A percentile compares a stretch with the other conserved stretches of the same genome.
phyloP scores from a whole-genome alignment of 2,329 filamentous ascomycete species.

The Coniochaeta ligniaria region DNA sequence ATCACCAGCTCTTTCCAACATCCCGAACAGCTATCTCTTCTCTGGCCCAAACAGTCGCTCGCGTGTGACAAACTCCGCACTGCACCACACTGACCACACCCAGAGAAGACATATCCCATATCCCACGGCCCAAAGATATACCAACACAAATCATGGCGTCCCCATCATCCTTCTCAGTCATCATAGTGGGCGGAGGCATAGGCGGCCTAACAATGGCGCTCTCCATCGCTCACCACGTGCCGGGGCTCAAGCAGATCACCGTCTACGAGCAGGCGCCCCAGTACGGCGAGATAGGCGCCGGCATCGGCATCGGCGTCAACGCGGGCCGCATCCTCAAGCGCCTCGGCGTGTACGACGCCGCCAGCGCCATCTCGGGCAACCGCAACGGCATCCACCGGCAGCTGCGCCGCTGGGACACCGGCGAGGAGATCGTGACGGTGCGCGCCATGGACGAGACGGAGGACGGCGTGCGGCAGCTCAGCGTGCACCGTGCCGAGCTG shows the following conservation, averaged over 20 bases:
- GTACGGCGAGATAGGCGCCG: conserved; percentile 26
- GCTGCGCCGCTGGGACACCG: conserved; percentile 25
- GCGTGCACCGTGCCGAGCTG: conserved; percentile 15
- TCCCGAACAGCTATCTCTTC: neutral
- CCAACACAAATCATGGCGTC: neutral
- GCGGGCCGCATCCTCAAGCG: conserved; percentile 23
- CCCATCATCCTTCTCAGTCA: conserved; percentile 12
- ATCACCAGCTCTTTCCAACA: neutral
- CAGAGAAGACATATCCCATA: neutral
- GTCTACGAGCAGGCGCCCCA: conserved; percentile 26
- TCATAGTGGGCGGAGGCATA: conserved; percentile 30
- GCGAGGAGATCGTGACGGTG: conserved; percentile 22
- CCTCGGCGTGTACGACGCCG: conserved; percentile 22
- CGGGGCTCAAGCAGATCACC: conserved; percentile 16
- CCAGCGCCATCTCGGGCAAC: conserved; percentile 20
- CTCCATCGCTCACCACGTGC: conserved; percentile 23
- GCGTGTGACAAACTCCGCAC: neutral
- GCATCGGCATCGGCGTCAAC: conserved; percentile 26
- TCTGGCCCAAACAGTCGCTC: neutral
- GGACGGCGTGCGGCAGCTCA: conserved; percentile 8
- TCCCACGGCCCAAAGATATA: neutral
- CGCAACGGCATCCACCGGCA: conserved; percentile 22
- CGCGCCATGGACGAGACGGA: conserved; percentile 12
- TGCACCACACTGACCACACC: neutral
- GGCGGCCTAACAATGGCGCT: conserved; percentile 28